Conservation (phyloP, 2,329 filamentous ascomycete species). For the Thielaviopsis cerberus region DNA sequence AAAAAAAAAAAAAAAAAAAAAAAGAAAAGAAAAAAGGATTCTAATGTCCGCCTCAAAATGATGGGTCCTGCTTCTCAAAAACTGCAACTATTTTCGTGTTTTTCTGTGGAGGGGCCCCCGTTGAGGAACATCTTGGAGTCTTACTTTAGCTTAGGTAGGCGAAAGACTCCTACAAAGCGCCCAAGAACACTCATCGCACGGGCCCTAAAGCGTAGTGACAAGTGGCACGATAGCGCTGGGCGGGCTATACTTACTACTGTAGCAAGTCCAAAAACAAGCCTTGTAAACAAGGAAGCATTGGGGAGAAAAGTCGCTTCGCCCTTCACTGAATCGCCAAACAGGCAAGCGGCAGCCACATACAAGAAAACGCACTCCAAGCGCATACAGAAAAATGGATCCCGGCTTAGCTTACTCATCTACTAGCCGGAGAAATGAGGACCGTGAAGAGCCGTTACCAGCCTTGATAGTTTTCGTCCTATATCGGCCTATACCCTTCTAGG, state of each 20-base stretch:
- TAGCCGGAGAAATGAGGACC: constrained; percentile 11
- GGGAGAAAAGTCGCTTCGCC: constrained; percentile 10
- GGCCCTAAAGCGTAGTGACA: too few species aligned
- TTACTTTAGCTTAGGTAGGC: neutral
- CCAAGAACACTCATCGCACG: too few species aligned
- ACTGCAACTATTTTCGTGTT: neutral
- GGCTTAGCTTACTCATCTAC: constrained; percentile 6
- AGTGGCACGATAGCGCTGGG: too few species aligned
- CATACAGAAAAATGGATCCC: neutral
- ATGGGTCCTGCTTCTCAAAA: constrained; percentile 6
- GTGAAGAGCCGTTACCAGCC: constrained; percentile 9
- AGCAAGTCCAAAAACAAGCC: neutral
- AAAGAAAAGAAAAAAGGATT: constrained; percentile 3
- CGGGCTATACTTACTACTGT: too few species aligned
- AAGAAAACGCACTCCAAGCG: neutral
- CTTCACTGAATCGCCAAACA: constrained; percentile 8
- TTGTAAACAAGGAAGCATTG: too few species aligned
- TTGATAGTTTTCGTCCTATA: constrained; percentile 11
- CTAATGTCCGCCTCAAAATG: constrained; percentile 10
- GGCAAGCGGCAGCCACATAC: constrained; percentile 7
- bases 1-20: too few species aligned
- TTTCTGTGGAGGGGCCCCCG: neutral
- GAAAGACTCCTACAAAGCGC: neutral
- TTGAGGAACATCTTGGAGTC: neutral
- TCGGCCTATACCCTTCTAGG: constrained; percentile 6